phyloP scores from a whole-genome alignment of 2,329 filamentous ascomycete species.

The Xylaria digitata region DNA sequence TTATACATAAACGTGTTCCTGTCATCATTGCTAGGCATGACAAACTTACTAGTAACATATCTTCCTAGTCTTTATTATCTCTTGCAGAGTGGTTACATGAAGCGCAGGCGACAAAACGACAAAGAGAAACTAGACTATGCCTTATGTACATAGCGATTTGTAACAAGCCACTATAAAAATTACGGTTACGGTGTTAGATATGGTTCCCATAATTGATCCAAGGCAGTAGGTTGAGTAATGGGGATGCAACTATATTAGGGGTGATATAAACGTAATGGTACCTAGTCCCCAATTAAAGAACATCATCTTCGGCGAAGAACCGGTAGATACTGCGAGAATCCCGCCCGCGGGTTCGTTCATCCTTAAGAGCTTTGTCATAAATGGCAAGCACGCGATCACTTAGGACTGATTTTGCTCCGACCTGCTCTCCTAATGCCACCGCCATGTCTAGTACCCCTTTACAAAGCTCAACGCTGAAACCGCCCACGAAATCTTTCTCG shows the following conservation, averaged over 20 bases:
- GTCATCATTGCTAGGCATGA: too few relatives aligned
- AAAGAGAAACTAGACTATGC: too few relatives aligned
- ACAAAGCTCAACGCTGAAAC: conserved; percentile 33
- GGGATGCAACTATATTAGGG: background rate
- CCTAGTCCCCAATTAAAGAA: conserved; percentile 9
- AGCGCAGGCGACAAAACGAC: too few relatives aligned
- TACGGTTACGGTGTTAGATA: too few relatives aligned
- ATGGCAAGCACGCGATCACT: conserved; percentile 28
- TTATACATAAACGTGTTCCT: too few relatives aligned
- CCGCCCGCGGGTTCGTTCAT: conserved; percentile 29
- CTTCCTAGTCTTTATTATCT: too few relatives aligned
- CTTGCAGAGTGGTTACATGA: too few relatives aligned
- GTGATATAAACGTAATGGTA: background rate
- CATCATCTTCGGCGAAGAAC: conserved; percentile 29
- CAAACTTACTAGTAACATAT: too few relatives aligned
- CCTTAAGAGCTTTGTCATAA: conserved; percentile 33
- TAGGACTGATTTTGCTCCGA: conserved; percentile 21
- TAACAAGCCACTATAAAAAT: too few relatives aligned
- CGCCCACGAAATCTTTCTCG: conserved; percentile 30
- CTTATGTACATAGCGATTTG: too few relatives aligned
- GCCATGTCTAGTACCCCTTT: conserved; percentile 35
- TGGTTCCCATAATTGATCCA: too few relatives aligned
- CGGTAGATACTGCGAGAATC: conserved; percentile 34
- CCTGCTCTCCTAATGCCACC: conserved; percentile 27
- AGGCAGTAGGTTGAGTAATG: too few relatives aligned